phyloP scores from a whole-genome alignment of 768 basidiomycete genomes.

The Chalciporus sphaerocephalus region DNA sequence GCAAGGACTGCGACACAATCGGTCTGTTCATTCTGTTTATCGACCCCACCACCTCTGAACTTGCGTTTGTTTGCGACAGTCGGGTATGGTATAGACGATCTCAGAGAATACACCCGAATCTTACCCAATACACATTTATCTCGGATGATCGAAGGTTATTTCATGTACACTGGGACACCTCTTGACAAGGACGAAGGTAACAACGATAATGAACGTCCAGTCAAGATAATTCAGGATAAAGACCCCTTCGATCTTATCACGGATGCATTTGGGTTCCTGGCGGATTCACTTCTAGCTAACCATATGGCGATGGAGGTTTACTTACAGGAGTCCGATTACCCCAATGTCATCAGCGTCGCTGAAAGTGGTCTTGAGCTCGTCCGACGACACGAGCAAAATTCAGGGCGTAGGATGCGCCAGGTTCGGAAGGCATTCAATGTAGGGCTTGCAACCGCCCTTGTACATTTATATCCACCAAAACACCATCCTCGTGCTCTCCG shows the following conservation, averaged over 20 bases:
- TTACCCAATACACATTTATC: constrained; percentile 62
- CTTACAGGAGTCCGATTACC: constrained; percentile 64
- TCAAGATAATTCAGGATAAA: constrained; percentile 27
- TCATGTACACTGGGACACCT: constrained; percentile 52
- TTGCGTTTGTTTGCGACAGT: constrained; percentile 36
- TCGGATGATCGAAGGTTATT: constrained; percentile 60
- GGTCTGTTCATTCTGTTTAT: constrained; percentile 42
- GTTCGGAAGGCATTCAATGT: constrained; percentile 65
- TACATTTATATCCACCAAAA: constrained; percentile 85
- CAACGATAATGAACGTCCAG: constrained; percentile 12
- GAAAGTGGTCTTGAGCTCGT: constrained; percentile 66
- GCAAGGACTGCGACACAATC: constrained; percentile 59
- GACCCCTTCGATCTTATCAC: constrained; percentile 60
- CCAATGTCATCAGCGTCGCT: constrained; percentile 63
- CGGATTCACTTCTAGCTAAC: constrained; percentile 61
- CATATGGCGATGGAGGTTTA: constrained; percentile 66
- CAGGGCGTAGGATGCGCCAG: constrained; percentile 48
- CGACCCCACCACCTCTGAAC: neutral
- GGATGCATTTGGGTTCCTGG: constrained; percentile 47
- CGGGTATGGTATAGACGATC: constrained; percentile 51
- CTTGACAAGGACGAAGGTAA: constrained; percentile 37
- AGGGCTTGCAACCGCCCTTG: constrained; percentile 68
- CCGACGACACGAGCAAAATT: constrained; percentile 48
- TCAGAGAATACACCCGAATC: constrained; percentile 58
- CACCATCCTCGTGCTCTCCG: constrained; percentile 76